Evolutionary conservation across 1,284 basidiomycete species (phyloP), one percentile per base, ranked within the genome.

Genomic region (Cutaneotrichosporon dermatis): DNA sequence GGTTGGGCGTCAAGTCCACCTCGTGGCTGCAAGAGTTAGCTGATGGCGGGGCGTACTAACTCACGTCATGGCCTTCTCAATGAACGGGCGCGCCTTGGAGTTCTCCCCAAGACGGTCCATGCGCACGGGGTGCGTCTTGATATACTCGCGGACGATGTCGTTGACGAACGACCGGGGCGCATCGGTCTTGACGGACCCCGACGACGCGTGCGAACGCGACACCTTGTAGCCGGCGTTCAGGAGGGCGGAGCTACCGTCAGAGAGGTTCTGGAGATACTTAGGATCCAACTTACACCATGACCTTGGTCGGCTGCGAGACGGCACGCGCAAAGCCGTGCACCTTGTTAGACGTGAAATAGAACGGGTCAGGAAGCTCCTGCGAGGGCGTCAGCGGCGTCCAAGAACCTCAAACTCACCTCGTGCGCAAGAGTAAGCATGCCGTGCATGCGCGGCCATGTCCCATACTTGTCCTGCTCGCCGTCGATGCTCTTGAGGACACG

Each of bases 341-440:
- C 71, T 85, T 88, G 36, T 86, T 83, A 0, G 92, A 90, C 0
- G 92, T 93, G 73, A 98, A 98, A 80, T 92, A 99, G 79, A 98
- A 97, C 0, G 88, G 88, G 4, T 81, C 80, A 11, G 84, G 79
- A 9, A 95, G 79, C 80, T 95, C 92, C 91, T 95, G 48, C 25
- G 25, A 2, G 7, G 12, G 51, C 64, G 63, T 50, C 52, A 35
- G 52, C 34, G 12, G 13, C 8, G 34, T 34, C 7, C 11, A 35
- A 40, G 9, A 25, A 40, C 39, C 9, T 7, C 35, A 45, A 75
- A 83, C 55, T 54, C 25, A 91, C 94, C 79, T 94, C 87, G 69
- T 86, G 85, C 0, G 94, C 93, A 0, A 95, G 83, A 4, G 87
- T 88, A 51, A 98, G 81, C 96, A 99, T 99, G 2, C 96, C 95